A percentile compares a stretch with the other conserved stretches of the same genome.
phyloP scores from a whole-genome alignment of 768 basidiomycete genomes.

The Plicaturopsis crispa region DNA sequence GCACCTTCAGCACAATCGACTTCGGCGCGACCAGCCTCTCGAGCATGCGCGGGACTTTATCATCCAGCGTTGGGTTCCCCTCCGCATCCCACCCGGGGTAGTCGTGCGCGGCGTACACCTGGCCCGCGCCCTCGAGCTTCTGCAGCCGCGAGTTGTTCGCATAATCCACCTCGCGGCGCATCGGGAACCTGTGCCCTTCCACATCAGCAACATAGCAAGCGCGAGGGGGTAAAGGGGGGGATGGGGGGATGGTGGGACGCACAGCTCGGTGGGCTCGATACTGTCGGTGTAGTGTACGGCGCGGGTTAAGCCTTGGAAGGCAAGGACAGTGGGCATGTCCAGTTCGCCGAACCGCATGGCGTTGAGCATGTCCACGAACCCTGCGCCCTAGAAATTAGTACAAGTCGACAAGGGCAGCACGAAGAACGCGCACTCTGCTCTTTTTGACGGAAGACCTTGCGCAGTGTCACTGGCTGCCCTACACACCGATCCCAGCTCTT shows the following conservation, averaged over 20 bases:
- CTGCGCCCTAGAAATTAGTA: conserved; percentile 17
- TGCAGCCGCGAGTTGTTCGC: conserved; percentile 52
- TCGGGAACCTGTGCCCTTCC: conserved; percentile 55
- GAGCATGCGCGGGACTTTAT: conserved; percentile 37
- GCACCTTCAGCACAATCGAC: conserved; percentile 40
- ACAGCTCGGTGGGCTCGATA: conserved; percentile 81
- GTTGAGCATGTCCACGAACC: conserved; percentile 82
- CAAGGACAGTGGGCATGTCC: conserved; percentile 29
- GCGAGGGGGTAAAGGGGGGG: conserved; percentile 16
- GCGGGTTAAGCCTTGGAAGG: conserved; percentile 53
- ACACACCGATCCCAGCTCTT: conserved; percentile 65
- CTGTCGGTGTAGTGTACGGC: conserved; percentile 57
- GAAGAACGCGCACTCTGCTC: conserved; percentile 47
- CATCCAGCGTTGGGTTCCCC: conserved; percentile 23
- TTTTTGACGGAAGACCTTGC: conserved; percentile 81
- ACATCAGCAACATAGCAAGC: neutral
- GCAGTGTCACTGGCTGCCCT: conserved; percentile 44
- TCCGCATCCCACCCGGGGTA: conserved; percentile 36
- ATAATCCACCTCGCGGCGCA: conserved; percentile 60
- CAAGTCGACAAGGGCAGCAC: neutral
- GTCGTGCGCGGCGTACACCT: conserved; percentile 39
- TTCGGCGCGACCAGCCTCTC: conserved; percentile 56
- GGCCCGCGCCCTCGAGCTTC: conserved; percentile 28
- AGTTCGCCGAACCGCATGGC: conserved; percentile 75
- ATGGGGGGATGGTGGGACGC: too few species aligned